Conservation (phyloP, 1,139 yeast species). For the Sugiyamaella grinbergsii region DNA sequence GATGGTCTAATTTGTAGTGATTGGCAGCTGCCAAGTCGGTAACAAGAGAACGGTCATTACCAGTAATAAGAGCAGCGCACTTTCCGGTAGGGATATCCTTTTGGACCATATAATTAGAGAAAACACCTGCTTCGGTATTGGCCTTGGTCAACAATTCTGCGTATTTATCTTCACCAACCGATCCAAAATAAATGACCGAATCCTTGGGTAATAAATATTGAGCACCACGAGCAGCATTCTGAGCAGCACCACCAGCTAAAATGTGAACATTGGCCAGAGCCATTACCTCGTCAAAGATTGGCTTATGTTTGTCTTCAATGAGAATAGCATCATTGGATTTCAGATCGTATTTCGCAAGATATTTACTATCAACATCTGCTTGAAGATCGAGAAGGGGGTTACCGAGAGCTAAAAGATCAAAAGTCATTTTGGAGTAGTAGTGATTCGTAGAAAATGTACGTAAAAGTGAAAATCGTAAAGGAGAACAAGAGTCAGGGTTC, state of each 20-base stretch:
- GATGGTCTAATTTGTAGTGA: constrained; percentile 88
- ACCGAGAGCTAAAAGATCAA: constrained; percentile 67
- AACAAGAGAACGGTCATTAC: constrained; percentile 85
- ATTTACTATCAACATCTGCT: constrained; percentile 69
- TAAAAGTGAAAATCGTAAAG: background rate
- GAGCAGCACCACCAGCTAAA: constrained; percentile 99
- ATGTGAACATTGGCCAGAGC: constrained; percentile 61
- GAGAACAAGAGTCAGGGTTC: no score
- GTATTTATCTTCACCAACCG: constrained; percentile 91
- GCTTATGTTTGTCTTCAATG: constrained; percentile 84
- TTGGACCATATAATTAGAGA: constrained; percentile 76
- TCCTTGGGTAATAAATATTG: constrained; percentile 82
- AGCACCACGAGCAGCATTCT: constrained; percentile 98
- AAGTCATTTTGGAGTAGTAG: constrained; percentile 37
- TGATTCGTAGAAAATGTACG: background rate
- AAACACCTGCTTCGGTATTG: constrained; percentile 83
- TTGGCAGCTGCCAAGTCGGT: constrained; percentile 98
- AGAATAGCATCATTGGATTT: constrained; percentile 95
- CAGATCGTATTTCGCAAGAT: constrained; percentile 75
- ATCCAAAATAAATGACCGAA: constrained; percentile 92
- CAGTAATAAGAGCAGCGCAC: constrained; percentile 94
- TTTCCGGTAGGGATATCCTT: constrained; percentile 88
- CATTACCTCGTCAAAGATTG: constrained; percentile 75
- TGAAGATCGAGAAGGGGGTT: constrained; percentile 86
- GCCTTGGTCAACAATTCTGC: constrained; percentile 80